phyloP scores from a whole-genome alignment of 495 filamentous ascomycete genomes.

The Penicillium cataractarum region DNA sequence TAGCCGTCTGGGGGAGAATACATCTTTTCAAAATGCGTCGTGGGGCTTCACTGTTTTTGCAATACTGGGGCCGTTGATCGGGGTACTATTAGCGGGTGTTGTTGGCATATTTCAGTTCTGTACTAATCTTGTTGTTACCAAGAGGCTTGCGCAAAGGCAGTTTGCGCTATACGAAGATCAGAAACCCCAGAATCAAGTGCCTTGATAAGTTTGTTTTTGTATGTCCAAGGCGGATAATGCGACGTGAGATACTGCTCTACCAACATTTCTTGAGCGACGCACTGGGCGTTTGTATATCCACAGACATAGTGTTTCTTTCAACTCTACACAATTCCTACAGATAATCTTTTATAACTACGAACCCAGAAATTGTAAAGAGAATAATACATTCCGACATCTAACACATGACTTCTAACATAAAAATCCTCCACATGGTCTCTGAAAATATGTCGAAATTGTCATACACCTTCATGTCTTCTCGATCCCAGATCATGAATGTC shows the following conservation, averaged over 20 bases:
- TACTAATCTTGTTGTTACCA: slow-evolving; percentile 11
- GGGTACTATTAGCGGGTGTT: slow-evolving; percentile 6
- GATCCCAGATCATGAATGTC: not conserved
- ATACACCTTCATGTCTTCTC: too few relatives aligned
- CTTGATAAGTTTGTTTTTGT: not conserved
- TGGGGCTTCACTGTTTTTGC: slow-evolving; percentile 61
- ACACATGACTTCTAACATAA: too few relatives aligned
- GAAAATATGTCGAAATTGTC: too few relatives aligned
- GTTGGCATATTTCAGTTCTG: slow-evolving; percentile 9
- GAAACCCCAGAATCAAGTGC: not conserved
- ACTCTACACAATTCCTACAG: not conserved
- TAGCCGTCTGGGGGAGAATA: slow-evolving; percentile 35
- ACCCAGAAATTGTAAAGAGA: not conserved
- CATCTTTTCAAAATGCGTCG: slow-evolving; percentile 48
- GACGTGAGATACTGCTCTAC: not conserved
- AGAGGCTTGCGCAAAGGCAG: slow-evolving; percentile 7
- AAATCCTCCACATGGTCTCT: not conserved
- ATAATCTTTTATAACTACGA: not conserved
- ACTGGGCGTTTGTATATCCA: not conserved
- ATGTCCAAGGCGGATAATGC: not conserved
- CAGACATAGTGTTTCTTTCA: not conserved
- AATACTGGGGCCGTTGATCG: slow-evolving; percentile 33
- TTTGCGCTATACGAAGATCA: not conserved
- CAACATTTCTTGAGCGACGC: not conserved
- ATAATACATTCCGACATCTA: not conserved